Conservation (phyloP, 805 yeast species). For the Candida yuanshanica region DNA sequence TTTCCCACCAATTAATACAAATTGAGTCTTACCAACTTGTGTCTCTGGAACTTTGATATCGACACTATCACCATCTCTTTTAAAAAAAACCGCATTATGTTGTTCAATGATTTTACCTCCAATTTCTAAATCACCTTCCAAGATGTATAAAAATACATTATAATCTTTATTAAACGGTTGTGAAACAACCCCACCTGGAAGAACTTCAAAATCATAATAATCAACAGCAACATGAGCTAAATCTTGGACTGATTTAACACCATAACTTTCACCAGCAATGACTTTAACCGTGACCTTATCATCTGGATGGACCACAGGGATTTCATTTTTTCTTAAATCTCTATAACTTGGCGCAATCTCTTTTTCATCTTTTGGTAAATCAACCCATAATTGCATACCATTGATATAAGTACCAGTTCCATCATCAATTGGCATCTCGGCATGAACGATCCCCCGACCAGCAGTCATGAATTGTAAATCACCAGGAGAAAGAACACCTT, state of each 20-base stretch:
- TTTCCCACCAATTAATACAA: constrained; percentile 74
- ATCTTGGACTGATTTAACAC: constrained; percentile 66
- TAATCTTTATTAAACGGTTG: constrained; percentile 56
- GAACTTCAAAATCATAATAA: constrained; percentile 59
- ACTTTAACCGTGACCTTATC: constrained; percentile 65
- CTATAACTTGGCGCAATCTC: constrained; percentile 69
- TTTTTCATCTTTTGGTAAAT: constrained; percentile 61
- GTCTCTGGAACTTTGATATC: constrained; percentile 44
- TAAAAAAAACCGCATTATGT: constrained; percentile 55
- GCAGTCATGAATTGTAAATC: constrained; percentile 95
- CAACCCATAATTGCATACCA: constrained; percentile 89
- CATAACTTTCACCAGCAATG: constrained; percentile 72
- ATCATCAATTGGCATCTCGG: constrained; percentile 72
- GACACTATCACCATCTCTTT: constrained; percentile 60
- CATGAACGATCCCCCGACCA: constrained; percentile 79
- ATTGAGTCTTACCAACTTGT: constrained; percentile 43
- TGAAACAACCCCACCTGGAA: constrained; percentile 57
- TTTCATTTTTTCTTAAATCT: constrained; percentile 63
- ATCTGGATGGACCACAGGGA: constrained; percentile 61
- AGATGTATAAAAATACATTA: constrained; percentile 65
- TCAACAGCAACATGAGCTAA: constrained; percentile 79
- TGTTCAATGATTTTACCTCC: constrained; percentile 37
- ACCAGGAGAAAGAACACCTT: constrained; percentile 71
- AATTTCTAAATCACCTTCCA: constrained; percentile 54
- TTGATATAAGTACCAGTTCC: constrained; percentile 43